Percentiles rank a stretch among this genome's conserved stretches.
phyloP scores from a whole-genome alignment of 2,329 filamentous ascomycete species.

The Sphaerostilbella broomeana region DNA sequence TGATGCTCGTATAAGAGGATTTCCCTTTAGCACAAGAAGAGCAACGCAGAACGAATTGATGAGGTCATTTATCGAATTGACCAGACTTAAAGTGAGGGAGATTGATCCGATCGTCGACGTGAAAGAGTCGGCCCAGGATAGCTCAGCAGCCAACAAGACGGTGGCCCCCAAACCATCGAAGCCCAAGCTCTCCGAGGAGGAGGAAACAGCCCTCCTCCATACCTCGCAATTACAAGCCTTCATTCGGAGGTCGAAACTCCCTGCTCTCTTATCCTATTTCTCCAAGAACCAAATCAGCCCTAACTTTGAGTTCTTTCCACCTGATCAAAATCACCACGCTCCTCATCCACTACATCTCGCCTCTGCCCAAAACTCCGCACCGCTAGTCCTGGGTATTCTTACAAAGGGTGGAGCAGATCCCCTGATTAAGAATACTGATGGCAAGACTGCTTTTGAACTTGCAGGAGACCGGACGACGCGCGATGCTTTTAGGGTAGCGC shows the following conservation, averaged over 20 bases:
- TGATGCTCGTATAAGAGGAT: slow-evolving; percentile 74
- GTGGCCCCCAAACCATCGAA: slow-evolving; percentile 45
- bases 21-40: slow-evolving; percentile 87
- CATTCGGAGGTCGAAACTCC: slow-evolving; percentile 82
- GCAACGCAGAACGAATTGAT: slow-evolving; percentile 93
- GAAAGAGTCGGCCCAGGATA: slow-evolving; percentile 35
- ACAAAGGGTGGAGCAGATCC: slow-evolving; percentile 71
- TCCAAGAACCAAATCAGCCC: slow-evolving; percentile 64
- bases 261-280: slow-evolving; percentile 78
- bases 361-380: slow-evolving; percentile 69
- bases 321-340: slow-evolving; percentile 68
- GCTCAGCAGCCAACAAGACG: slow-evolving; percentile 28
- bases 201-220: slow-evolving; percentile 75
- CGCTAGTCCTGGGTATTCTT: slow-evolving; percentile 71
- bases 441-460: slow-evolving; percentile 81
- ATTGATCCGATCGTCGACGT: slow-evolving; percentile 59
- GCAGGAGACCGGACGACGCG: slow-evolving; percentile 78
- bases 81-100: slow-evolving; percentile 76
- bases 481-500: slow-evolving; percentile 85
- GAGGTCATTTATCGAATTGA: slow-evolving; percentile 90
- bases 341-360: slow-evolving; percentile 81
- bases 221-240: slow-evolving; percentile 84
- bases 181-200: slow-evolving; percentile 69
- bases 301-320: slow-evolving; percentile 69
- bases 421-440: slow-evolving; percentile 61